Conservation (phyloP, 2,329 filamentous ascomycete species). For the Alternaria sp. region DNA sequence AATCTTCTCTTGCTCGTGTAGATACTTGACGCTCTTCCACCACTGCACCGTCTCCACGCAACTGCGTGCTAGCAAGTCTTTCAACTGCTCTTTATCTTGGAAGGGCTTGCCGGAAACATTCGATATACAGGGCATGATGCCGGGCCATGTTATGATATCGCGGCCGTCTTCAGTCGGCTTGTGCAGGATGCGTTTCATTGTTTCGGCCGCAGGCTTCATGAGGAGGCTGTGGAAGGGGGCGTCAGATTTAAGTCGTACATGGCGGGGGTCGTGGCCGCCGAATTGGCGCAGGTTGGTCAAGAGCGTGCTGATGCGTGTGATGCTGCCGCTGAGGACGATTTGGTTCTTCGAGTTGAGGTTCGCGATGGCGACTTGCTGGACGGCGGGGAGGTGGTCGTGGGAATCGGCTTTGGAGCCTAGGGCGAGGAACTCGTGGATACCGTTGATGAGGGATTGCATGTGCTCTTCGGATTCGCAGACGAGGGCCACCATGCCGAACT, state of each 20-base stretch:
- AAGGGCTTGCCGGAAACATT: conserved; percentile 87
- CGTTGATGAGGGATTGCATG: conserved; percentile 70
- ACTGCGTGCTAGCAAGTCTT: conserved; percentile 78
- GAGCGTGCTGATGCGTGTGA: conserved; percentile 80
- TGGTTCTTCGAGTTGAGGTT: conserved; percentile 97
- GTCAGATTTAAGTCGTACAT: conserved; percentile 84
- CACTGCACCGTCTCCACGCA: conserved; percentile 92
- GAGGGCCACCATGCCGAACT: conserved; percentile 93
- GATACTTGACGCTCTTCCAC: conserved; percentile 91
- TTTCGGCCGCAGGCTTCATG: conserved; percentile 81
- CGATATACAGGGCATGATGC: conserved; percentile 76
- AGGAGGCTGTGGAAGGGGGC: conserved; percentile 90
- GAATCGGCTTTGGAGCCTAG: conserved; percentile 72
- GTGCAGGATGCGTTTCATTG: conserved; percentile 73
- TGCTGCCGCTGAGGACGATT: conserved; percentile 88
- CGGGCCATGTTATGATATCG: conserved; percentile 77
- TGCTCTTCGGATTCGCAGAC: conserved; percentile 81
- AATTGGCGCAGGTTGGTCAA: conserved; percentile 87
- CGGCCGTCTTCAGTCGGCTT: conserved; percentile 62
- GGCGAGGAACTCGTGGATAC: conserved; percentile 80
- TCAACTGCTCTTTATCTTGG: conserved; percentile 72
- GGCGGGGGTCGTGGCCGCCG: conserved; percentile 86
- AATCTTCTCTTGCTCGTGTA: conserved; percentile 83
- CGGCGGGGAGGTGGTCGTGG: conserved; percentile 71
- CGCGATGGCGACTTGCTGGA: conserved; percentile 86